Base-by-base conservation (phyloP, 345 rosid species). In the Diplotaxis tenuifolia region DNA sequence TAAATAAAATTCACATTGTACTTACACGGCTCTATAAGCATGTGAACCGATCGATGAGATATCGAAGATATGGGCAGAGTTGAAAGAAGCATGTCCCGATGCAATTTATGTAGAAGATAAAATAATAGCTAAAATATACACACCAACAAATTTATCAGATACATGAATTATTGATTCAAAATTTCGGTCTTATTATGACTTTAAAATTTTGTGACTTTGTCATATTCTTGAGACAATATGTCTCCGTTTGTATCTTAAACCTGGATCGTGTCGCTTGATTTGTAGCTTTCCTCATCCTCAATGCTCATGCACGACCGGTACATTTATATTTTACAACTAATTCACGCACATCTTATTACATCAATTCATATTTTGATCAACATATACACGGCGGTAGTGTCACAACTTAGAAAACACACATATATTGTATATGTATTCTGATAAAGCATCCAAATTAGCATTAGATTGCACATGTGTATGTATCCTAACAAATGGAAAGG, bases 231-330 rank as follows among this genome's bases (percentile, higher is more conserved):
- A 61, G 74, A 72, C 81, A 77, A 60, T 27, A 53, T 59, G 72
- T 71, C 68, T 65, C 68, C 68, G 20, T 71, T 15, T 59, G 67
- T 31, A 67, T 72, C 77, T 38, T 67, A 60, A 66, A 60, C 42
- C 61, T 72, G 73, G 77, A 77, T 78, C 53, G 18, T 78, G 81
- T 78, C 73, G 75, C 56, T 55, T 15, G 70, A 72, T 71, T 72
- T 77, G 77, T 77, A 60, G 65, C 21, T 67, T 72, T 77, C 73
- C 65, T 66, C 73, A 77, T 77, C 73, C 65, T 66, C 73, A 77
- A 77, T 77, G 70, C 76, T 71, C 70, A 60, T 61, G 70, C 77
- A 77, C 73, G 81, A 53, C 68, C 6, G 54, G 40, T 66, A 1
- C 53, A 38, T 67, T 57, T 21, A 20, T 71, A 59, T 71, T 23